Conservation (phyloP, 345 rosid species). For the Eutrema yunnanense region DNA sequence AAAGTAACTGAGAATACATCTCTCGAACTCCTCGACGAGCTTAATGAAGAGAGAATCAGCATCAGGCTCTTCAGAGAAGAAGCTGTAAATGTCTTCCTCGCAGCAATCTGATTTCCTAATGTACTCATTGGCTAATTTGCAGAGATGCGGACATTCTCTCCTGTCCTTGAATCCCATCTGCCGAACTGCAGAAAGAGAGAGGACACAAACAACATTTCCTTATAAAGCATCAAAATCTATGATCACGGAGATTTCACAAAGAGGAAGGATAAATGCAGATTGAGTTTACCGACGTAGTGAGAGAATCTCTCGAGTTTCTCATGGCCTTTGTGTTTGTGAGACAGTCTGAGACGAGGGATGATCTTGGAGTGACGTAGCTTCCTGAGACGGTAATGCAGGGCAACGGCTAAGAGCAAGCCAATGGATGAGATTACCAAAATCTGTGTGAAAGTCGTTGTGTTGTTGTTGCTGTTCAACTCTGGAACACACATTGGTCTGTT, state of each 20-base stretch:
- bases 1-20: constrained; percentile 90
- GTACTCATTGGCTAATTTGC: constrained; percentile 83
- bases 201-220: constrained; percentile 3
- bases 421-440: constrained; percentile 57
- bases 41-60: constrained; percentile 75
- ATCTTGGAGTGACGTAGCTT: constrained; percentile 52
- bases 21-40: constrained; percentile 85
- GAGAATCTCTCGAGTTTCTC: constrained; percentile 82
- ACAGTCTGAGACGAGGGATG: constrained; percentile 49
- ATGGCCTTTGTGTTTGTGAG: constrained; percentile 39
- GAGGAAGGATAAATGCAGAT: constrained; percentile 9
- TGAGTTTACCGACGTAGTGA: constrained; percentile 73
- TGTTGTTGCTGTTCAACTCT: constrained; percentile 14
- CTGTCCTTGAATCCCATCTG: constrained; percentile 85
- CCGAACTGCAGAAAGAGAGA: constrained; percentile 46
- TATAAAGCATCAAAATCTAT: constrained; percentile 11
- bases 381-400: constrained; percentile 40
- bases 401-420: constrained; percentile 60
- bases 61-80: constrained; percentile 51
- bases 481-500: constrained; percentile 30
- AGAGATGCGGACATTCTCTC: constrained; percentile 74
- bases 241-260: constrained; percentile 1
- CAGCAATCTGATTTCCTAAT: constrained; percentile 56
- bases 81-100: constrained; percentile 69
- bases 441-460: constrained; percentile 37